Evolutionary conservation across 352 stramenopile genomes (phyloP), one percentile per base, ranked within the genome.

Genomic region (Phytophthora chlamydospora): DNA sequence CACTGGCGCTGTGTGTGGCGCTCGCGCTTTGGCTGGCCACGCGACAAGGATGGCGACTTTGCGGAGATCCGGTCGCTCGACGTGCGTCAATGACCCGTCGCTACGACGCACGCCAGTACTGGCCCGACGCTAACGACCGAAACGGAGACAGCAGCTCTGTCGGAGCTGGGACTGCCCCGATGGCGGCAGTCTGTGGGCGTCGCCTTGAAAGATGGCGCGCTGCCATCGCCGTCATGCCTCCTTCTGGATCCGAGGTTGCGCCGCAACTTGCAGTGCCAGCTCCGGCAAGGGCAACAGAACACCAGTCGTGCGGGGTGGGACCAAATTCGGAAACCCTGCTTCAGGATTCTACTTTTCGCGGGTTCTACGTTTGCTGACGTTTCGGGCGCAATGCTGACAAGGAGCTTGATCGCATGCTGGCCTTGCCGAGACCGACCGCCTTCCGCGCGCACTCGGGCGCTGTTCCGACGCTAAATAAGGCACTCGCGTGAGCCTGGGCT

Each of bases 1-100:
- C 13, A 33, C 29, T 10, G 6, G 41, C 17, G 11, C 5, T 3
- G 9, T 35, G 10, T 3, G 9, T 35, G 10, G 44, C 4, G 27
- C 44, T n/a, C 14, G n/a, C 24, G 52, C 42, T 46, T 61, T 70
- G 62, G 55, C 56, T 70, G 63, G 64, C 58, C 54, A 73, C 64
- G 58, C 64, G 59, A 66, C 58, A 73, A 68, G 65, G 52, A 58
- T 58, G 50, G 50, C 56, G 57, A 68, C 55, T 61, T 67, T 21
- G 66, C 59, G 35, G 58, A 71, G 56, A 66, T 50, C 44, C 60
- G 34, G 40, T 64, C 55, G 53, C 36, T 50, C 43, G 10, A 34
- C 40, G 48, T 66, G 56, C 63, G 63, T 67, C 57, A 62, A 35
- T 55, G 58, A 57, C 66, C 62, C 51, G 66, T 62, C 62, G 44